These are phyloP conservation scores for Xylaria palmicola DNA, from an alignment of 495 filamentous ascomycete species.

Conservation along the genomic window DNA sequence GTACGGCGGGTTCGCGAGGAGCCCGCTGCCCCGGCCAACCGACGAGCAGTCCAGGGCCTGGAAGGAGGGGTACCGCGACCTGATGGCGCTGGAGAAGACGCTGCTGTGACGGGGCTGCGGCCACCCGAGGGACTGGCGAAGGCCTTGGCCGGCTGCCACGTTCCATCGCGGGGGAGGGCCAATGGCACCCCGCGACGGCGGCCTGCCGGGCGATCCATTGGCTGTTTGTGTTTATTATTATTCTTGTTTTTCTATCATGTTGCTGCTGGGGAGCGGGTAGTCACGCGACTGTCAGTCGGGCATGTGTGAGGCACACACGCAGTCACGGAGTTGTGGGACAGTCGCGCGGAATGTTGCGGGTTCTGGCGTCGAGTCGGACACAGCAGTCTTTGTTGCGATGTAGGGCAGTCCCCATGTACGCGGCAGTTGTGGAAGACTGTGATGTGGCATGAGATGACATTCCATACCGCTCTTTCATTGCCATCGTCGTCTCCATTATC, in stretches of 20 bases:
- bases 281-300: conserved; percentile 1
- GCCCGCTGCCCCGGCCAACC: conserved; percentile 57
- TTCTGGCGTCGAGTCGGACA: background rate
- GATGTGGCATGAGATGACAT: background rate
- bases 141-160: conserved; percentile 10
- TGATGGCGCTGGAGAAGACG: conserved; percentile 61
- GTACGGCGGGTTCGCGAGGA: conserved; percentile 66
- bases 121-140: conserved; percentile 2
- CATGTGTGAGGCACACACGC: background rate
- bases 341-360: background rate
- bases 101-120: conserved; percentile 13
- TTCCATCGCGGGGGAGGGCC: background rate
- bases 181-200: background rate
- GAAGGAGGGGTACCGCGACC: conserved; percentile 69
- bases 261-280: background rate
- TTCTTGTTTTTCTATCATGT: no score
- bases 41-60: conserved; percentile 56
- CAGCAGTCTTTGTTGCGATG: background rate
- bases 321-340: background rate
- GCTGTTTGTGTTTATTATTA: background rate
- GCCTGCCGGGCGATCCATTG: background rate
- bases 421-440: background rate
- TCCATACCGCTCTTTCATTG: background rate
- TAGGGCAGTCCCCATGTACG: background rate
- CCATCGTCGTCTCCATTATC: background rate